Evolutionary conservation across 2,329 filamentous ascomycete genomes (phyloP).

Genomic region (Penicillium sp.): DNA sequence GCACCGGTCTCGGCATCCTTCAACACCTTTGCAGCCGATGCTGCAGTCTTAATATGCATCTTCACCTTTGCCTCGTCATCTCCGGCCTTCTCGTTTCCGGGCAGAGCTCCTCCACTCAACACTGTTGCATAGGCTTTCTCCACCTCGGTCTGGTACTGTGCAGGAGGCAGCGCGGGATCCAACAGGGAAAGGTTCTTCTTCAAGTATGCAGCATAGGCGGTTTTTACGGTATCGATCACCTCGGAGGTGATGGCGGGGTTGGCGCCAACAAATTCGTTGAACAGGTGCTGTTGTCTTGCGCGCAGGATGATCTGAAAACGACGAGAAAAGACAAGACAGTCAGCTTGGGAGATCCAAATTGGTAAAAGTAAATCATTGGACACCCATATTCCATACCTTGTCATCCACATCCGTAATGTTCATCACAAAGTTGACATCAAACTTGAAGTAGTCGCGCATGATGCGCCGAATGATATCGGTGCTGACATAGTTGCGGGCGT

Average conservation of each 20-base stretch:
- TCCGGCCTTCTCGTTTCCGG: conserved; percentile 60
- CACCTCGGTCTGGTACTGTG: conserved; percentile 53
- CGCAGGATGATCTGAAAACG: conserved; percentile 61
- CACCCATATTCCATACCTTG: conserved; percentile 54
- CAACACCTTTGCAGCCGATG: conserved; percentile 59
- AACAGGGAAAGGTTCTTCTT: conserved; percentile 70
- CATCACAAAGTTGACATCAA: conserved; percentile 85
- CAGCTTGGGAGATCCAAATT: not conserved
- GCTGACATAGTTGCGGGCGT: conserved; percentile 88
- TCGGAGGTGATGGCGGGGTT: conserved; percentile 51
- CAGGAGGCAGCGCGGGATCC: conserved; percentile 48
- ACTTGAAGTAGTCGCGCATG: conserved; percentile 80
- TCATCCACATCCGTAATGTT: conserved; percentile 88
- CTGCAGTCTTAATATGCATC: conserved; percentile 76
- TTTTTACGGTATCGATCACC: conserved; percentile 53
- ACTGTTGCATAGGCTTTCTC: conserved; percentile 59
- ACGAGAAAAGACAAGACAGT: conserved; percentile 13
- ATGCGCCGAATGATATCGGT: conserved; percentile 88
- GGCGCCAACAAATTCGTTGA: conserved; percentile 67
- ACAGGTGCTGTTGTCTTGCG: conserved; percentile 76
- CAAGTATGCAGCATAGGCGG: conserved; percentile 61
- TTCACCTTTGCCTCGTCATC: conserved; percentile 86
- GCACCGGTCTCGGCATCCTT: conserved; percentile 33
- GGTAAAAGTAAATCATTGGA: not conserved
- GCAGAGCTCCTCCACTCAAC: conserved; percentile 59